phyloP scores from a whole-genome alignment of 78 protist genomes.

The Pigoraptor vietnamica region DNA sequence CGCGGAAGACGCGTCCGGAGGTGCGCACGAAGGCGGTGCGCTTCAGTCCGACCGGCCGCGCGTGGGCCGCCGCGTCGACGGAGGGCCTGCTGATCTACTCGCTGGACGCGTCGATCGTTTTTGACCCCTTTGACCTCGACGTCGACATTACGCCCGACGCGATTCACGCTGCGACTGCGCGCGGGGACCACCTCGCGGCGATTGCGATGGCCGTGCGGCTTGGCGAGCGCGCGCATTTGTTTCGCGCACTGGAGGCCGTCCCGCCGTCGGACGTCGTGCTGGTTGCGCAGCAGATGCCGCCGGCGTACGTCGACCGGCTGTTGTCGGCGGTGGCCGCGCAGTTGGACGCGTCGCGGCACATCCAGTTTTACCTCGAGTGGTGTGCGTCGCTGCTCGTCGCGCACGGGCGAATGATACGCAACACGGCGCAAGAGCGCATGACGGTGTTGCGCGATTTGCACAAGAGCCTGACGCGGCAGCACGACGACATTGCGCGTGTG shows the following conservation, averaged over 20 bases:
- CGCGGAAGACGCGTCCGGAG: background rate
- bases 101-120: conserved; percentile 63
- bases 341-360: conserved; percentile 38
- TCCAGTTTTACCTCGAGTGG: conserved; percentile 73
- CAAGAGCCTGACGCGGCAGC: conserved; percentile 7
- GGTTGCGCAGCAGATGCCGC: conserved; percentile 45
- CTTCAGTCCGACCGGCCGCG: conserved; percentile 74
- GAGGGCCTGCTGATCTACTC: conserved; percentile 83
- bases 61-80: conserved; percentile 58
- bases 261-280: conserved; percentile 47
- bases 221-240: conserved; percentile 32
- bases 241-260: background rate
- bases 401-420: conserved; percentile 49
- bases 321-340: conserved; percentile 42
- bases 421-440: background rate
- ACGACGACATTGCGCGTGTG: background rate
- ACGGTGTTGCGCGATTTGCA: conserved; percentile 14
- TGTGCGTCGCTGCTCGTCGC: conserved; percentile 14
- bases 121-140: conserved; percentile 84
- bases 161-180: conserved; percentile 1
- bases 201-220: conserved; percentile 72
- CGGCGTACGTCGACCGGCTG: conserved; percentile 29
- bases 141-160: conserved; percentile 70
- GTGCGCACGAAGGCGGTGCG: conserved; percentile 31
- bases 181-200: conserved; percentile 43